Percentiles rank a stretch among this genome's conserved stretches.
phyloP scores from a whole-genome alignment of 208 protist genomes.

The Crithidia sp. region DNA sequence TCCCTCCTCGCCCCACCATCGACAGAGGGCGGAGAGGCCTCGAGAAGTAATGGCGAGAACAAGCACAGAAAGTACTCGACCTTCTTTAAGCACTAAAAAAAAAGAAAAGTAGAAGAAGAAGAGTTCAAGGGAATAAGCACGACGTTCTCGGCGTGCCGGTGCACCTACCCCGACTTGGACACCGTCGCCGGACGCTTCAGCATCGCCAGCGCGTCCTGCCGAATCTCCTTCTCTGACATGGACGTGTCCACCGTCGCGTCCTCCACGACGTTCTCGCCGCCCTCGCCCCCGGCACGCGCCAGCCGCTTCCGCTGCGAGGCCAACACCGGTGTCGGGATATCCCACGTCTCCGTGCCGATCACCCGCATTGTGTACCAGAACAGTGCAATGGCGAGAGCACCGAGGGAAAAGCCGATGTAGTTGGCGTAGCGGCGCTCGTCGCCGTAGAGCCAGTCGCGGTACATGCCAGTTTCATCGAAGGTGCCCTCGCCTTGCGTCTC shows the following conservation, averaged over 20 bases:
- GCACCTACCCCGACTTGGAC: slow-evolving; percentile 38
- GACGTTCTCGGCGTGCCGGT: not conserved
- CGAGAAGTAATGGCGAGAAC: not conserved
- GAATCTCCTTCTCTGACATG: slow-evolving; percentile 33
- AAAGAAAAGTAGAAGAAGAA: not conserved
- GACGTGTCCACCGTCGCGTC: slow-evolving; percentile 12
- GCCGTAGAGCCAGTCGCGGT: slow-evolving; percentile 91
- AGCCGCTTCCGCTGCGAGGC: slow-evolving; percentile 72
- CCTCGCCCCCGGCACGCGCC: slow-evolving; percentile 11
- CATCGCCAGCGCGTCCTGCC: slow-evolving; percentile 77
- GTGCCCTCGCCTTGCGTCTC: slow-evolving; percentile 85
- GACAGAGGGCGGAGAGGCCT: no score
- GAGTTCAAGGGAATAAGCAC: no score
- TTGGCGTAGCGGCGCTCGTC: slow-evolving; percentile 90
- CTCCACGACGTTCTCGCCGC: slow-evolving; percentile 14
- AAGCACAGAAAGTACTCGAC: slow-evolving; percentile 7
- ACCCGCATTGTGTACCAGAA: slow-evolving; percentile 88
- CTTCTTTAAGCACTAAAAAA: slow-evolving; percentile 1
- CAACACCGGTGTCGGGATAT: slow-evolving; percentile 83
- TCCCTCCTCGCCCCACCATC: no score
- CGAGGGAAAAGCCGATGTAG: slow-evolving; percentile 74
- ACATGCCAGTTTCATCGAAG: slow-evolving; percentile 88
- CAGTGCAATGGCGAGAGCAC: slow-evolving; percentile 52
- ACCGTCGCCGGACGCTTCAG: slow-evolving; percentile 74
- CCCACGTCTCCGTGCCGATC: slow-evolving; percentile 86